These are phyloP conservation scores for Metschnikowia lunata DNA, from an alignment of 805 yeast species.

Conservation along the genomic window DNA sequence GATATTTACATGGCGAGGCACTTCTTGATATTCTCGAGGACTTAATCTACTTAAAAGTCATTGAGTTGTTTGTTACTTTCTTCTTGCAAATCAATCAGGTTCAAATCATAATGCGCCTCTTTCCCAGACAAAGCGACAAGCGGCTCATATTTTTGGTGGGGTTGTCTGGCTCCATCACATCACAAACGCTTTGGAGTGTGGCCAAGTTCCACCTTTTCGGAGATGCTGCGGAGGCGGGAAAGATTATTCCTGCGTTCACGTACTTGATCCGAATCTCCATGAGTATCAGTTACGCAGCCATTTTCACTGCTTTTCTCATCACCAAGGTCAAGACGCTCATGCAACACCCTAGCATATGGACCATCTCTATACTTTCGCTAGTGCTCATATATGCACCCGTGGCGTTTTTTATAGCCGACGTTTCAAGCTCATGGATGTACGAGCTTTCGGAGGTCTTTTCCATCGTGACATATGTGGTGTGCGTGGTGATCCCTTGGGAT, in stretches of 20 bases:
- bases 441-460: constrained; percentile 71
- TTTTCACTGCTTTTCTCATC: constrained; percentile 53
- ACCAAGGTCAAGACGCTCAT: constrained; percentile 50
- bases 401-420: constrained; percentile 71
- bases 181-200: constrained; percentile 69
- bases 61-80: constrained; percentile 56
- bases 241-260: constrained; percentile 67
- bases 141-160: constrained; percentile 60
- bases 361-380: constrained; percentile 53
- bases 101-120: constrained; percentile 63
- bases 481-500: constrained; percentile 79
- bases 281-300: constrained; percentile 62
- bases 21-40: constrained; percentile 43
- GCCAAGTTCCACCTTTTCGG: constrained; percentile 46
- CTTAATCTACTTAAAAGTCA: constrained; percentile 44
- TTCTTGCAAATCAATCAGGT: constrained; percentile 65
- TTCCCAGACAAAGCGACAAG: constrained; percentile 64
- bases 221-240: constrained; percentile 42
- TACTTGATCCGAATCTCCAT: constrained; percentile 70
- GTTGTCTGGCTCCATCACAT: constrained; percentile 42
- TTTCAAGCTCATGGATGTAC: constrained; percentile 69
- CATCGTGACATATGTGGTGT: constrained; percentile 63
- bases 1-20: constrained; percentile 40
- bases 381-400: constrained; percentile 57
- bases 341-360: constrained; percentile 43